Evolutionary conservation across 1,284 basidiomycete genomes (phyloP).

Genomic region (Coniferiporia weirii): DNA sequence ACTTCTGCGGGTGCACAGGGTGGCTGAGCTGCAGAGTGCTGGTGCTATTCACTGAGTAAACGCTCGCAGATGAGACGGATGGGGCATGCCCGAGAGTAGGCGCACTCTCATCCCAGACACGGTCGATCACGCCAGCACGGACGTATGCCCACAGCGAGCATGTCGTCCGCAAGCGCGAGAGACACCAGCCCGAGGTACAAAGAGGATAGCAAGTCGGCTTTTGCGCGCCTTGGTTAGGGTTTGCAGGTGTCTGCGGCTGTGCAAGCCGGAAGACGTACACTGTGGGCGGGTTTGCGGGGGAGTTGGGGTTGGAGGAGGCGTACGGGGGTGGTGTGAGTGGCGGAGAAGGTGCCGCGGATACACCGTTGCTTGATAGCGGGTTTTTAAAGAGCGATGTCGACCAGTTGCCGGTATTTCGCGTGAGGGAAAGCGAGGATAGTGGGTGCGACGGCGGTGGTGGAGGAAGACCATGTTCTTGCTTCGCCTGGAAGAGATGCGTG

Average conservation of each 20-base stretch:
- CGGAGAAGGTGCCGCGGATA: conserved; percentile 24
- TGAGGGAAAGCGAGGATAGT: conserved; percentile 22
- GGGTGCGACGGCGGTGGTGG: conserved; percentile 22
- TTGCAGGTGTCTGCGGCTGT: conserved; percentile 24
- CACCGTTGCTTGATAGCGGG: conserved; percentile 31
- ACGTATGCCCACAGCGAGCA: conserved; percentile 91
- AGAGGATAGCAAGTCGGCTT: conserved; percentile 56
- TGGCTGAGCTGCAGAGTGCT: not conserved
- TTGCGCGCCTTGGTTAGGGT: conserved; percentile 20
- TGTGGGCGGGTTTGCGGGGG: conserved; percentile 29
- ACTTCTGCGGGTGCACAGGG: not conserved
- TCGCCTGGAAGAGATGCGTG: conserved; percentile 38
- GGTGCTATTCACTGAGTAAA: conserved; percentile 20
- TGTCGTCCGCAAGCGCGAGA: conserved; percentile 74
- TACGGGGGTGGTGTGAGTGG: conserved; percentile 29
- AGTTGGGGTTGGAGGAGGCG: conserved; percentile 22
- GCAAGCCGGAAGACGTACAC: conserved; percentile 61
- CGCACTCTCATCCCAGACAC: conserved; percentile 78
- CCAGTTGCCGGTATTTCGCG: conserved; percentile 38
- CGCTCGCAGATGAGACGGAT: conserved; percentile 12
- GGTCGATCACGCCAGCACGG: conserved; percentile 74
- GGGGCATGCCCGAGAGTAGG: conserved; percentile 27
- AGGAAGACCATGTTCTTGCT: conserved; percentile 18
- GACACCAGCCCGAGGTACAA: conserved; percentile 74
- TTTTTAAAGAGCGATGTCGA: conserved; percentile 54